These are phyloP conservation scores for Zalerion maritima DNA, from an alignment of 495 filamentous ascomycete species.

Conservation along the genomic window DNA sequence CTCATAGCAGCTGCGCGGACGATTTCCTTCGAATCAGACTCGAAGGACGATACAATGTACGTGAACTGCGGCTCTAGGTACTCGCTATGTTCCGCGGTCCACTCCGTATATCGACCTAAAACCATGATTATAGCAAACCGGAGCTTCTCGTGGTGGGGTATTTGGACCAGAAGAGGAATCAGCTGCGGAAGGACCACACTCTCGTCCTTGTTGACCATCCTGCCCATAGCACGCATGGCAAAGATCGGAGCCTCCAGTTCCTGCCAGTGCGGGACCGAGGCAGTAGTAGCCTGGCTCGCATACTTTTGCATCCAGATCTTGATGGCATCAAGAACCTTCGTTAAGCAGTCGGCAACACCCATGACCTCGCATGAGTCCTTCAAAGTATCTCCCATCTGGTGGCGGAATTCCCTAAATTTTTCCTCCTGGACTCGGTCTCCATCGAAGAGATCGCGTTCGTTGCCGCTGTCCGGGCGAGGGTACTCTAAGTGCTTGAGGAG, in stretches of 20 bases:
- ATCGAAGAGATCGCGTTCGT: conserved; percentile 77
- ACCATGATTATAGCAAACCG: conserved; percentile 96
- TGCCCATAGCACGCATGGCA: conserved; percentile 88
- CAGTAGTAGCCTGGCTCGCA: conserved; percentile 52
- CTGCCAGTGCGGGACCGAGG: conserved; percentile 93
- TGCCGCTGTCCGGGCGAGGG: conserved; percentile 56
- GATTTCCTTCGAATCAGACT: conserved; percentile 72
- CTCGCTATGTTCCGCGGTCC: conserved; percentile 88
- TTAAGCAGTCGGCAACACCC: conserved; percentile 75
- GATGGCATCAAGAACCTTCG: conserved; percentile 71
- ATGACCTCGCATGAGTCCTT: conserved; percentile 97
- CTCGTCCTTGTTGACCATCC: conserved; percentile 87
- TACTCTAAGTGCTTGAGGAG: conserved; percentile 88
- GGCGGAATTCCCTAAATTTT: conserved; percentile 91
- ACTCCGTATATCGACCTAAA: conserved; percentile 90
- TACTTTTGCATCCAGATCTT: conserved; percentile 77
- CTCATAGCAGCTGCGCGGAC: conserved; percentile 81
- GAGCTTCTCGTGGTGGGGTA: conserved; percentile 90
- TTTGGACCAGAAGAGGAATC: conserved; percentile 82
- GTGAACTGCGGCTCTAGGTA: conserved; percentile 82
- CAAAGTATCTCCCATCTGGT: conserved; percentile 93
- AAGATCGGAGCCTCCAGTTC: conserved; percentile 91
- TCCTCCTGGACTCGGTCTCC: conserved; percentile 93
- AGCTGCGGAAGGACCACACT: conserved; percentile 72
- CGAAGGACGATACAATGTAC: conserved; percentile 86